Percentiles rank a stretch among this genome's conserved stretches.
Evolutionary conservation across 306 rosid species (phyloP).

Genomic region (Quercus dentata): DNA sequence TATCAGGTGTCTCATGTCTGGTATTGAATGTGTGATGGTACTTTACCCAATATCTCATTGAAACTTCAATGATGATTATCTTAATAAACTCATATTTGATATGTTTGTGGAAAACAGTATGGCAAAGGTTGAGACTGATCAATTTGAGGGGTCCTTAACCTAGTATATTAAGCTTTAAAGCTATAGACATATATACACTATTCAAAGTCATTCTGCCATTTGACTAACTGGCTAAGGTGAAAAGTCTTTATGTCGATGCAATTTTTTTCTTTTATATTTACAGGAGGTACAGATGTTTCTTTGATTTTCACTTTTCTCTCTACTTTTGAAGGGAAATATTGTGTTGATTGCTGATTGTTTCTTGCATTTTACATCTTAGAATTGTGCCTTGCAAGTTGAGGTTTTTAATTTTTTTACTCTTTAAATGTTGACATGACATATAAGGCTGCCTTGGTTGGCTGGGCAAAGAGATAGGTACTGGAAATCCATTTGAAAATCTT

Average conservation of each 20-base stretch:
- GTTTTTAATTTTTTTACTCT: not conserved
- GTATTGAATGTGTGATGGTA: not conserved
- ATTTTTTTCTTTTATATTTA: not conserved
- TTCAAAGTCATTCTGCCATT: not conserved
- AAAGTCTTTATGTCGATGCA: not conserved
- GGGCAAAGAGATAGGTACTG: not conserved
- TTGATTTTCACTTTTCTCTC: not conserved
- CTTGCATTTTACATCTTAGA: not conserved
- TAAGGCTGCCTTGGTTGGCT: not conserved
- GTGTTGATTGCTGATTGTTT: too few species aligned
- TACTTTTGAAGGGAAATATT: too few species aligned
- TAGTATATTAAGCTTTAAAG: not conserved
- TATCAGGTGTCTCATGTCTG: not conserved
- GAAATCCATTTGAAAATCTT: not conserved
- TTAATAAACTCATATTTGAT: not conserved
- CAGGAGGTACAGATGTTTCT: not conserved
- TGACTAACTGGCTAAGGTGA: not conserved
- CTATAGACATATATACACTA: too few species aligned
- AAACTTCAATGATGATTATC: not conserved
- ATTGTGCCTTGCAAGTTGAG: not conserved
- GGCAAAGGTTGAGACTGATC: not conserved
- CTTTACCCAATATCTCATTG: not conserved
- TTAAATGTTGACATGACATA: not conserved
- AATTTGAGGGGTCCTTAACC: not conserved
- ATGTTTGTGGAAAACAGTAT: not conserved